Percentiles rank a stretch among this genome's conserved stretches.
These are phyloP conservation scores for Spatholobus suberectus DNA, from an alignment of 306 rosid species.

Conservation along the genomic window DNA sequence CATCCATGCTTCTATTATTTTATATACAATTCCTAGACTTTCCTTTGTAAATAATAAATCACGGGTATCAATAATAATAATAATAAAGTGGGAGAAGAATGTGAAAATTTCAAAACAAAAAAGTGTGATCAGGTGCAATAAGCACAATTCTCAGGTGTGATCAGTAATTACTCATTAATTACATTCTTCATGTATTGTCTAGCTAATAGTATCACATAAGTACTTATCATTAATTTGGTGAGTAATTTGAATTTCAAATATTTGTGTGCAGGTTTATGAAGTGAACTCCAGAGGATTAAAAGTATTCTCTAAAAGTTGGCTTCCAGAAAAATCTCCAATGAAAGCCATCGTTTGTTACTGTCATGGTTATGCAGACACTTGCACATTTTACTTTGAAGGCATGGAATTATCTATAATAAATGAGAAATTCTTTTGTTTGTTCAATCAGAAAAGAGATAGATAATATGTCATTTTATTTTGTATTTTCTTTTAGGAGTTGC, in stretches of 20 bases:
- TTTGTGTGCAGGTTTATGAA: constrained; percentile 49
- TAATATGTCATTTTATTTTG: constrained; percentile 13
- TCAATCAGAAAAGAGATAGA: not conserved
- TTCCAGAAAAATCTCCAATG: constrained; percentile 48
- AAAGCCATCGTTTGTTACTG: constrained; percentile 57
- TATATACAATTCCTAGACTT: not conserved
- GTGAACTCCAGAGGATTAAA: constrained; percentile 60
- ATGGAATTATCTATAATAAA: constrained; percentile 11
- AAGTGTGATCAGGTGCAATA: not conserved
- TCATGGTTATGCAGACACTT: constrained; percentile 64
- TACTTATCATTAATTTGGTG: not conserved
- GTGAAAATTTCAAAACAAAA: not conserved
- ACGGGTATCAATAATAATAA: not conserved
- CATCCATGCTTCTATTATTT: no score
- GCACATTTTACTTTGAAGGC: constrained; percentile 66
- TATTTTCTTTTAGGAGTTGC: constrained; percentile 71
- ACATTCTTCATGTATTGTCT: not conserved
- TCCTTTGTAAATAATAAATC: not conserved
- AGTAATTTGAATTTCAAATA: constrained; percentile 36
- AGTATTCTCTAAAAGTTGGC: constrained; percentile 58
- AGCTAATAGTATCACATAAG: not conserved
- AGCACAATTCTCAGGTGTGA: not conserved
- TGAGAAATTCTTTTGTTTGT: not conserved
- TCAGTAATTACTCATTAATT: not conserved
- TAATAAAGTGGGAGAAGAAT: not conserved